Evolutionary conservation across 2,329 filamentous ascomycete species (phyloP).

Genomic region (Sporothrix curviconia): DNA sequence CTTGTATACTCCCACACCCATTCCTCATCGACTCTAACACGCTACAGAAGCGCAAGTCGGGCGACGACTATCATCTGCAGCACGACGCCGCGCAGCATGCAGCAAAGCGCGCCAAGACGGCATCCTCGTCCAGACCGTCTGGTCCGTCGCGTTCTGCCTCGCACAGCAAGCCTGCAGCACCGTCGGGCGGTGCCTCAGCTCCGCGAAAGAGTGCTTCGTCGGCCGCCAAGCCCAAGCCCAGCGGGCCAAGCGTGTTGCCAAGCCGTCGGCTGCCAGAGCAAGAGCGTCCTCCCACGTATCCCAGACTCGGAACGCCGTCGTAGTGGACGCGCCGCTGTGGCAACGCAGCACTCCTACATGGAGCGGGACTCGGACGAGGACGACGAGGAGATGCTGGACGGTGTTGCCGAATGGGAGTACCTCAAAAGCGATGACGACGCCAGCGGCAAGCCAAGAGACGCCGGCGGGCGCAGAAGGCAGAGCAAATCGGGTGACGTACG

Average conservation of each 20-base stretch:
- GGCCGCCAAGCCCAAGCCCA: neutral
- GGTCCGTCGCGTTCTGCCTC: slow-evolving; percentile 24
- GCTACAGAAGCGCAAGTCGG: slow-evolving; percentile 50
- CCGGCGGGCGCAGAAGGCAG: neutral
- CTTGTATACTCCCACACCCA: neutral
- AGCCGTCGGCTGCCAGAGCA: slow-evolving; percentile 2
- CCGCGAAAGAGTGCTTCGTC: slow-evolving; percentile 26
- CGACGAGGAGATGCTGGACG: slow-evolving; percentile 55
- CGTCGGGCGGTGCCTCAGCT: slow-evolving; percentile 20
- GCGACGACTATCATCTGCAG: slow-evolving; percentile 38
- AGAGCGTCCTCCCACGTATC: slow-evolving; percentile 19
- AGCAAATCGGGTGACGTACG: slow-evolving; percentile 2
- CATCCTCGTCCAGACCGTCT: slow-evolving; percentile 24
- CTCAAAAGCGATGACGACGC: slow-evolving; percentile 28
- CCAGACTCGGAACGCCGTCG: slow-evolving; percentile 45
- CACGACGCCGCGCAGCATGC: slow-evolving; percentile 30
- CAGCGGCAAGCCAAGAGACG: neutral
- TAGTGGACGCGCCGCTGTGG: slow-evolving; percentile 44
- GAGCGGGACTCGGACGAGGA: slow-evolving; percentile 53
- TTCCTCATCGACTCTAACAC: neutral
- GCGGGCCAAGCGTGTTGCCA: slow-evolving; percentile 10
- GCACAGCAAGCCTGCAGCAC: slow-evolving; percentile 20
- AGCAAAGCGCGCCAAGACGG: slow-evolving; percentile 33
- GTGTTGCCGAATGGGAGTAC: slow-evolving; percentile 55
- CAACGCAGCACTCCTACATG: slow-evolving; percentile 43